phyloP scores from a whole-genome alignment of 495 filamentous ascomycete species.

The Neurospora terricola region DNA sequence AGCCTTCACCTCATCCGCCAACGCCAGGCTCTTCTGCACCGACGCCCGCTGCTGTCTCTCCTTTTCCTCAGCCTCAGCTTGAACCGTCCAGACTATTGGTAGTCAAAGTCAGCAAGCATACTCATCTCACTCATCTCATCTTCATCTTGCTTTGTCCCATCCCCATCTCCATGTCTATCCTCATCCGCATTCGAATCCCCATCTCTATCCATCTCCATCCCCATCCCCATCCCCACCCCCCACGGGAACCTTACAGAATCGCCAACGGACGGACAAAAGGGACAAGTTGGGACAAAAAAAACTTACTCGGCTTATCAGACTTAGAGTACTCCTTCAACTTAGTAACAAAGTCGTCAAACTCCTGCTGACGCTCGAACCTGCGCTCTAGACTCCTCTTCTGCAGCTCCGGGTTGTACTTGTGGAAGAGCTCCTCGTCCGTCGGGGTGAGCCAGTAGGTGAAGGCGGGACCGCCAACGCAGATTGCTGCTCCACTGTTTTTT shows the following conservation, averaged over 20 bases:
- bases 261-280: not conserved
- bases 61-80: conserved; percentile 49
- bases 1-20: conserved; percentile 49
- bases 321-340: conserved; percentile 83
- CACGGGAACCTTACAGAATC: not conserved
- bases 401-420: conserved; percentile 88
- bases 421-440: conserved; percentile 82
- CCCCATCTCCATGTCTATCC: not conserved
- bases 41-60: conserved; percentile 36
- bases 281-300: not conserved
- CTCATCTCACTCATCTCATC: not conserved
- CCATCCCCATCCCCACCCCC: not conserved
- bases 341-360: conserved; percentile 78
- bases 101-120: not conserved
- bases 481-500: conserved; percentile 47
- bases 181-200: not conserved
- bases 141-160: not conserved
- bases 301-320: conserved; percentile 67
- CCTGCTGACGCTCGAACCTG: conserved; percentile 61
- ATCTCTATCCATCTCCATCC: conserved; percentile 4
- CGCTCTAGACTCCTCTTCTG: conserved; percentile 72
- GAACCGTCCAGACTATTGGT: conserved; percentile 57
- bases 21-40: conserved; percentile 30
- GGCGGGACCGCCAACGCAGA: conserved; percentile 76
- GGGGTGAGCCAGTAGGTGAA: conserved; percentile 73